phyloP scores from a whole-genome alignment of 805 yeast species.

The Suhomyces vadensis region DNA sequence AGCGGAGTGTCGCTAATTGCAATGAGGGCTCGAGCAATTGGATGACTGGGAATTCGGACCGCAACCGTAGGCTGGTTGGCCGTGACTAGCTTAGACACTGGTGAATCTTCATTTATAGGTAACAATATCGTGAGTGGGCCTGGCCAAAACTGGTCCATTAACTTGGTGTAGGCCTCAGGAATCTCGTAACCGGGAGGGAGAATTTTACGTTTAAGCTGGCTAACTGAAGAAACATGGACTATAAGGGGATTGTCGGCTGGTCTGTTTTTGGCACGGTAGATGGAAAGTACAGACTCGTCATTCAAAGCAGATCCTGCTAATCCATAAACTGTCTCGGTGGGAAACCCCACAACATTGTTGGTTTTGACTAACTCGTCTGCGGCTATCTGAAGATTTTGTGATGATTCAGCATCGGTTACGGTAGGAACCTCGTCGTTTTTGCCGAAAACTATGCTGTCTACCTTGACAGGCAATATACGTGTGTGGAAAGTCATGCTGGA shows the following conservation, averaged over 20 bases:
- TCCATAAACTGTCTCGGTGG: constrained; percentile 97
- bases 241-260: constrained; percentile 96
- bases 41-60: constrained; percentile 83
- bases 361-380: constrained; percentile 52
- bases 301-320: constrained; percentile 83
- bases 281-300: constrained; percentile 71
- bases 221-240: constrained; percentile 78
- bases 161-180: constrained; percentile 65
- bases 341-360: constrained; percentile 79
- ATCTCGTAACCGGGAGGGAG: constrained; percentile 50
- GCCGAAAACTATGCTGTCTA: constrained; percentile 50
- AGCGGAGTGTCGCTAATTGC: constrained; percentile 82
- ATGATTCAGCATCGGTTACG: constrained; percentile 55
- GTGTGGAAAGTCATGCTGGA: constrained; percentile 23
- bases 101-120: constrained; percentile 51
- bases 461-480: constrained; percentile 54
- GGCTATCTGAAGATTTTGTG: constrained; percentile 55
- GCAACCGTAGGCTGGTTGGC: constrained; percentile 90
- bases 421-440: constrained; percentile 41
- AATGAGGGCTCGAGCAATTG: constrained; percentile 87
- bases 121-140: constrained; percentile 90
- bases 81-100: constrained; percentile 74
- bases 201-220: constrained; percentile 65
- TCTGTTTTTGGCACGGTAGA: constrained; percentile 86
- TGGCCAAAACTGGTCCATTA: constrained; percentile 84